Conservation (phyloP, 169 alveolate genomes). For the Plasmodium ovale region DNA sequence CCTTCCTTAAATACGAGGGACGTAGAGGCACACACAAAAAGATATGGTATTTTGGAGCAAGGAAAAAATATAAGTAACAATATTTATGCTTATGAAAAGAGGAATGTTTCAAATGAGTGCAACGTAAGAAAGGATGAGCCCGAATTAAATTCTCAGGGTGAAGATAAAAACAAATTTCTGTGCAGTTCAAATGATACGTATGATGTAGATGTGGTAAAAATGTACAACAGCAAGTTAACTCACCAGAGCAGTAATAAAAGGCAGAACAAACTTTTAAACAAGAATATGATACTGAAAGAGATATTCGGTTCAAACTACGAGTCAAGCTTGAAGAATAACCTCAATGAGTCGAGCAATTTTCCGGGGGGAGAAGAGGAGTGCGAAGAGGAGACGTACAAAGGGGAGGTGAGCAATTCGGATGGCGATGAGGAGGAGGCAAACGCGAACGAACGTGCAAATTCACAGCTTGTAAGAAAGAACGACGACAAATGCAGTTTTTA, state of each 20-base stretch:
- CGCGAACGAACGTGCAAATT: neutral
- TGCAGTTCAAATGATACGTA: constrained; percentile 60
- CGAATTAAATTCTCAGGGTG: constrained; percentile 10
- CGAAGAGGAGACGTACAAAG: neutral
- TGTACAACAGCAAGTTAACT: constrained; percentile 63
- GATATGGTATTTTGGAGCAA: neutral
- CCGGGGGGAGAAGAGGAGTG: neutral
- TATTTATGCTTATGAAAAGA: neutral
- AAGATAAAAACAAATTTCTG: constrained; percentile 12
- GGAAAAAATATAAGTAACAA: constrained; percentile 9
- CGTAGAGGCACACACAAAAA: constrained; percentile 7
- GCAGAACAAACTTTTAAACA: constrained; percentile 59
- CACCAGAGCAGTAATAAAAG: constrained; percentile 7
- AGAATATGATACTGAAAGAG: constrained; percentile 74
- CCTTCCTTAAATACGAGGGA: too few species aligned
- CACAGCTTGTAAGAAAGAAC: neutral
- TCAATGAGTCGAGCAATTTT: constrained; percentile 47
- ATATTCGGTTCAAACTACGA: constrained; percentile 75
- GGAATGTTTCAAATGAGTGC: neutral
- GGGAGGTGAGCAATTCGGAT: neutral
- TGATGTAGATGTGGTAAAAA: constrained; percentile 29
- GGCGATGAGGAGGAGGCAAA: neutral
- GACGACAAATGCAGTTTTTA: constrained; percentile 1
- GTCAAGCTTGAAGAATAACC: constrained; percentile 60
- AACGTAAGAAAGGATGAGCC: neutral